These are phyloP conservation scores for Phytophthora idaei DNA, from an alignment of 352 stramenopile species.

Conservation along the genomic window DNA sequence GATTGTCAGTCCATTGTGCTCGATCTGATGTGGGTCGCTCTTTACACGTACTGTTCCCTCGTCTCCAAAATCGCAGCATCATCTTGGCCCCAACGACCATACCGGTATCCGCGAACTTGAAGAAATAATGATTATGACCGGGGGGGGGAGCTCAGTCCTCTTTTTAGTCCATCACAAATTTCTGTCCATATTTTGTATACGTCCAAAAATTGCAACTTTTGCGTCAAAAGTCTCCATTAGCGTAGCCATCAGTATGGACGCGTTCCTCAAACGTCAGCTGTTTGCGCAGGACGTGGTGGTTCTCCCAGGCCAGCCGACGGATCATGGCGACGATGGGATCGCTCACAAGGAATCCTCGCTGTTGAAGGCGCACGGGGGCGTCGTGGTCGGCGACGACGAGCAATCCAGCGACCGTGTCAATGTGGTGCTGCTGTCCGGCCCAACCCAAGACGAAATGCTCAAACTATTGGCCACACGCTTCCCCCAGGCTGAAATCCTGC, in stretches of 20 bases:
- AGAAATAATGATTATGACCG: too few relatives aligned
- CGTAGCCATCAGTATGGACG: slow-evolving; percentile 50
- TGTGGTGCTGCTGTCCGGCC: slow-evolving; percentile 32
- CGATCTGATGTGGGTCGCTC: too few relatives aligned
- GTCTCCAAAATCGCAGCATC: too few relatives aligned
- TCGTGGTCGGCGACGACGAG: slow-evolving; percentile 26
- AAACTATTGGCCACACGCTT: slow-evolving; percentile 20
- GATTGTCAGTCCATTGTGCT: too few relatives aligned
- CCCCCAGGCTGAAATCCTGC: slow-evolving; percentile 33
- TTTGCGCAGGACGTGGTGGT: slow-evolving; percentile 46
- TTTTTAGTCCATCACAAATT: not conserved
- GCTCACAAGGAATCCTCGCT: slow-evolving; percentile 18
- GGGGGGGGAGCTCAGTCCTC: too few relatives aligned
- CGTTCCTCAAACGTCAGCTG: slow-evolving; percentile 57
- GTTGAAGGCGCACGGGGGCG: slow-evolving; percentile 36
- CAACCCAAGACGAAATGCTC: slow-evolving; percentile 24
- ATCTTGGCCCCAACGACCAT: too few relatives aligned
- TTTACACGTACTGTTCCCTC: too few relatives aligned
- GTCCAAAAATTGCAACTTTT: too few relatives aligned
- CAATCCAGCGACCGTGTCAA: slow-evolving; percentile 14
- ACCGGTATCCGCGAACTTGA: too few relatives aligned
- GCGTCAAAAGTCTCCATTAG: not conserved
- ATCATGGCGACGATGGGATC: not conserved
- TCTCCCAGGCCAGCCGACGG: slow-evolving; percentile 18
- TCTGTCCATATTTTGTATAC: not conserved